Conservation (phyloP, 768 basidiomycete genomes). For the Boletus insuetus region DNA sequence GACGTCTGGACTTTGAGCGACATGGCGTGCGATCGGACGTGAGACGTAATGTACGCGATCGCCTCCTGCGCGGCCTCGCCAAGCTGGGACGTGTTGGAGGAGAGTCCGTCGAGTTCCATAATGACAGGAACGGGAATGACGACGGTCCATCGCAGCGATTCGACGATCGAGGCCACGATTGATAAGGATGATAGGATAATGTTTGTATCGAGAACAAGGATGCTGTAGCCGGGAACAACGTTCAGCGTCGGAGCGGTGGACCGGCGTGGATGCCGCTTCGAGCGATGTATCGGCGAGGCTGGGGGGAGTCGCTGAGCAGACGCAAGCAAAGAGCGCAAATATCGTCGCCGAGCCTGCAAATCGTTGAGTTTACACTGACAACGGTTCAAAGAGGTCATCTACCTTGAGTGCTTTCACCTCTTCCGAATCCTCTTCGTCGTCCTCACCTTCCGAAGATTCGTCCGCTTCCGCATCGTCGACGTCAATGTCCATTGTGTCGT, state of each 20-base stretch:
- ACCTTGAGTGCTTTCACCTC: constrained; percentile 85
- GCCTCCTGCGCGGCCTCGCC: constrained; percentile 74
- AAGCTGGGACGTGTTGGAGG: constrained; percentile 58
- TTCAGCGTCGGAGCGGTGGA: constrained; percentile 40
- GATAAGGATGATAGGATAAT: constrained; percentile 83
- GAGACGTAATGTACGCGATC: constrained; percentile 69
- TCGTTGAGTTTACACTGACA: constrained; percentile 5
- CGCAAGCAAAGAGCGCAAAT: constrained; percentile 68
- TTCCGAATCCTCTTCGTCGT: constrained; percentile 66
- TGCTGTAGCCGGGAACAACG: constrained; percentile 81
- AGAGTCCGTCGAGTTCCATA: constrained; percentile 95
- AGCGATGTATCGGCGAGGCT: constrained; percentile 25
- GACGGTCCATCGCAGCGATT: constrained; percentile 81
- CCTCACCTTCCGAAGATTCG: constrained; percentile 45
- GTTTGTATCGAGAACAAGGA: constrained; percentile 93
- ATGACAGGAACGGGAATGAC: constrained; percentile 92
- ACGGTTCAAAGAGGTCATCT: constrained; percentile 9
- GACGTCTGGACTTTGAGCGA: constrained; percentile 94
- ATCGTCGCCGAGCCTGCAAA: constrained; percentile 65
- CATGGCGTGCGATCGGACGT: constrained; percentile 67
- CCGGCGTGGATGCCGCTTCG: constrained; percentile 28
- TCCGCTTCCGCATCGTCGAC: constrained; percentile 48
- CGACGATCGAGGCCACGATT: constrained; percentile 70
- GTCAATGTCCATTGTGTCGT: constrained; percentile 73
- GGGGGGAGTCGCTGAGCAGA: constrained; percentile 34